Conservation (phyloP, 2,329 filamentous ascomycete genomes). For the Raffaelea deltoideospora region DNA sequence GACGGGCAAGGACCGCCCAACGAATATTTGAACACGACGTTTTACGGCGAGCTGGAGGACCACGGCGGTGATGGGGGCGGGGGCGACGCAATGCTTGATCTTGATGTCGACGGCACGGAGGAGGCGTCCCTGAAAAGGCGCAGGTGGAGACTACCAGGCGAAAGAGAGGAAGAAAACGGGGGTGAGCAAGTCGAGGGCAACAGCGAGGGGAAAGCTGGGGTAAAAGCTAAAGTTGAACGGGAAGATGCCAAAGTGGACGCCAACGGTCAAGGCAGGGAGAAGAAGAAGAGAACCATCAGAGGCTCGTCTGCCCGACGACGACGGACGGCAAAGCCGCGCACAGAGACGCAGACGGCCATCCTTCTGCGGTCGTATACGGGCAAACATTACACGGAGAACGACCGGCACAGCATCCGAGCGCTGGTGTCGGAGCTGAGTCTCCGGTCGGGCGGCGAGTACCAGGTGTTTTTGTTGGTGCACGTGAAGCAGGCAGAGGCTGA, state of each 20-base stretch:
- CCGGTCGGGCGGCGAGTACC: constrained; percentile 64
- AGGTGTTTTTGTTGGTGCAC: constrained; percentile 67
- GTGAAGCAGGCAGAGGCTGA: constrained; percentile 43
- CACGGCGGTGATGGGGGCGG: background rate
- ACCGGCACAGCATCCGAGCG: constrained; percentile 63
- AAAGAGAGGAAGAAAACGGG: too few species aligned
- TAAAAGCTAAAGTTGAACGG: too few species aligned
- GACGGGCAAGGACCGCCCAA: constrained; percentile 27
- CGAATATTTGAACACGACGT: constrained; percentile 20
- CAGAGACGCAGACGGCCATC: constrained; percentile 50
- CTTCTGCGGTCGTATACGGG: constrained; percentile 63
- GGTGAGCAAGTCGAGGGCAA: too few species aligned
- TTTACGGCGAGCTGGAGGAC: constrained; percentile 4
- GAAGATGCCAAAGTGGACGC: background rate
- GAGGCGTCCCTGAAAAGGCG: too few species aligned
- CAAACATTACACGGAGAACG: constrained; percentile 63
- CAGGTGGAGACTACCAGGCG: too few species aligned
- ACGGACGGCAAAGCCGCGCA: too few species aligned
- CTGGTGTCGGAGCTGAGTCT: constrained; percentile 65
- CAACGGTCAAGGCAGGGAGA: background rate
- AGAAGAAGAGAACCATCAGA: too few species aligned
- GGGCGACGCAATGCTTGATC: too few species aligned
- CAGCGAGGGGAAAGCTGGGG: background rate
- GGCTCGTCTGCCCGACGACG: too few species aligned
- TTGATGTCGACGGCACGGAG: too few species aligned